Percentiles rank a stretch among this genome's conserved stretches.
Conservation (phyloP, 495 filamentous ascomycete species). For the Neurospora intermedia region DNA sequence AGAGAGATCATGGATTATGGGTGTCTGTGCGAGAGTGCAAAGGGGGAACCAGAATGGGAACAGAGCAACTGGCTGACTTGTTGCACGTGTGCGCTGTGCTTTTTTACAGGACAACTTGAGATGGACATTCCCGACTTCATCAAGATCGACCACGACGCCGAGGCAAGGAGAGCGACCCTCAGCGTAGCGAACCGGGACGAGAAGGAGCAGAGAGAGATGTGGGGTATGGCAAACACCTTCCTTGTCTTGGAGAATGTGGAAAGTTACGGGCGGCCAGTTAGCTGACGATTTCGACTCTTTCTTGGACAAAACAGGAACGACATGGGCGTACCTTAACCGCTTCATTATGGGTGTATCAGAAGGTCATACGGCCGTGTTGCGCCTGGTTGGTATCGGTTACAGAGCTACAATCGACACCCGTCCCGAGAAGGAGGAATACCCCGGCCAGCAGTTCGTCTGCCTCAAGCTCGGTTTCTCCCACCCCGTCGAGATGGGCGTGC, state of each 20-base stretch:
- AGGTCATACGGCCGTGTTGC: slow-evolving; percentile 85
- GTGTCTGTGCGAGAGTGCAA: neutral
- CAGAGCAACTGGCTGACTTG: neutral
- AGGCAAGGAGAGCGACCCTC: slow-evolving; percentile 49
- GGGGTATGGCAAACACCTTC: slow-evolving; percentile 55
- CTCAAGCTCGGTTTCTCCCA: slow-evolving; percentile 96
- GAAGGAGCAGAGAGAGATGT: slow-evolving; percentile 86
- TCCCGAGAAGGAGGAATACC: slow-evolving; percentile 57
- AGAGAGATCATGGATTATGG: neutral
- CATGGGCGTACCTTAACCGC: slow-evolving; percentile 78
- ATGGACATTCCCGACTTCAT: slow-evolving; percentile 63
- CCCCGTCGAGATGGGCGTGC: slow-evolving; percentile 79
- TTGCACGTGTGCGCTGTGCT: slow-evolving; percentile 3
- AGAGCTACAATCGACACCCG: slow-evolving; percentile 77
- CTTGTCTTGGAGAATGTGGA: neutral
- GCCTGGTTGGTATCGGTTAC: slow-evolving; percentile 95
- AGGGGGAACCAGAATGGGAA: neutral
- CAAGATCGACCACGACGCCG: slow-evolving; percentile 52
- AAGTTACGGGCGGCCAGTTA: neutral
- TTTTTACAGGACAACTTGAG: slow-evolving; percentile 50
- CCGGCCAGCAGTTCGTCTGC: slow-evolving; percentile 75
- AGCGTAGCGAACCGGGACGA: slow-evolving; percentile 50
- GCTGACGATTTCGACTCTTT: neutral
- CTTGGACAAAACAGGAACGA: slow-evolving; percentile 53
- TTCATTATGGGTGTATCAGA: slow-evolving; percentile 89